Conservation (phyloP, 371 early-diverging fungal genomes). For the Rhizopus stolonifer region DNA sequence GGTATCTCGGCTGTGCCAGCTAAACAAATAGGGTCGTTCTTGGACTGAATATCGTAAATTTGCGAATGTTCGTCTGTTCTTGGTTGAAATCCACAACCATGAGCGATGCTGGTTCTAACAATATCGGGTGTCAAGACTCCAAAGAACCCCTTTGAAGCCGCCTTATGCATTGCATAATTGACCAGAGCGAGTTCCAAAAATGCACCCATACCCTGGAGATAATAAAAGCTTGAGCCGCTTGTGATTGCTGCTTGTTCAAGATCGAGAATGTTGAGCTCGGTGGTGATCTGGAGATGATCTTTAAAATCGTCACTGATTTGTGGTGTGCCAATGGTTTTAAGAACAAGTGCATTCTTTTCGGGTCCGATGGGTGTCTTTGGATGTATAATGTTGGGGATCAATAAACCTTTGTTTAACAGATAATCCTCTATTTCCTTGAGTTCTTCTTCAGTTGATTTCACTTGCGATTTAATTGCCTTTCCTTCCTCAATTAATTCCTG, state of each 20-base stretch:
- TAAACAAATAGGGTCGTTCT: constrained; percentile 59
- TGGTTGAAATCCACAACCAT: constrained; percentile 91
- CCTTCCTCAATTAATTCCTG: constrained; percentile 48
- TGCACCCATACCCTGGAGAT: constrained; percentile 80
- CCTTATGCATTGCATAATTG: constrained; percentile 81
- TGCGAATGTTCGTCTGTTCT: constrained; percentile 77
- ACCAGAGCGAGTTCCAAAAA: constrained; percentile 85
- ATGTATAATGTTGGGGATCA: constrained; percentile 76
- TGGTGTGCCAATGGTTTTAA: constrained; percentile 49
- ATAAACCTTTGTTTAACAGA: constrained; percentile 55
- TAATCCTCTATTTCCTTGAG: constrained; percentile 39
- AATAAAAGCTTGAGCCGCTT: constrained; percentile 85
- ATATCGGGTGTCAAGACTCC: constrained; percentile 89
- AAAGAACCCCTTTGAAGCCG: constrained; percentile 68
- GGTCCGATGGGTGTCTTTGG: constrained; percentile 65
- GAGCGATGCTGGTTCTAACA: constrained; percentile 75
- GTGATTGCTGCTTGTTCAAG: constrained; percentile 82
- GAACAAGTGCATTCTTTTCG: constrained; percentile 54
- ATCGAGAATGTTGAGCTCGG: constrained; percentile 70
- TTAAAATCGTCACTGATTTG: constrained; percentile 30
- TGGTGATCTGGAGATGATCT: constrained; percentile 72
- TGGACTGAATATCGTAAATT: constrained; percentile 69
- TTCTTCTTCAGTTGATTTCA: constrained; percentile 41
- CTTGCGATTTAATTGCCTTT: constrained; percentile 42
- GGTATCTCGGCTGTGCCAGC: constrained; percentile 94